Percentiles rank a stretch among this genome's conserved stretches.
Evolutionary conservation across 768 basidiomycete species (phyloP).

Genomic region (Leccinum sublutescens): DNA sequence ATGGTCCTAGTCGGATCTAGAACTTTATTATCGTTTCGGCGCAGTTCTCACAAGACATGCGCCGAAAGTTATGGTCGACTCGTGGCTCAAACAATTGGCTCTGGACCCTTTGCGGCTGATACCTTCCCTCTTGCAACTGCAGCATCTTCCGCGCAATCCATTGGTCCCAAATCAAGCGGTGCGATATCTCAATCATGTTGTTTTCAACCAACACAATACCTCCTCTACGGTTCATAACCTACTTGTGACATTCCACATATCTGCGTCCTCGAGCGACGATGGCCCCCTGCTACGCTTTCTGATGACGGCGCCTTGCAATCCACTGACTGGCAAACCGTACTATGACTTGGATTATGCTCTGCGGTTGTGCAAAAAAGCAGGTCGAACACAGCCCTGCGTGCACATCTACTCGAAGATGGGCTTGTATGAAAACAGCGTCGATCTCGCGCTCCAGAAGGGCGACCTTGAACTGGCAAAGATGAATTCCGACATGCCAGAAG

Average conservation of each 20-base stretch:
- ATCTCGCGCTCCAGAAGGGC: conserved; percentile 90
- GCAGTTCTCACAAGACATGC: conserved; percentile 82
- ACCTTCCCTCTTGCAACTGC: conserved; percentile 82
- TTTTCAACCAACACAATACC: conserved; percentile 78
- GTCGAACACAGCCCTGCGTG: conserved; percentile 85
- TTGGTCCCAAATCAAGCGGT: conserved; percentile 82
- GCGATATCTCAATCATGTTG: conserved; percentile 81
- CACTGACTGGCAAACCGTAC: conserved; percentile 81
- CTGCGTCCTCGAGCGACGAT: conserved; percentile 61
- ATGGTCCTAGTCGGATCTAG: conserved; percentile 63
- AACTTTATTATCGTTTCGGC: conserved; percentile 91
- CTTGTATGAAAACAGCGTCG: conserved; percentile 93
- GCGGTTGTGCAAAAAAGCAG: conserved; percentile 81
- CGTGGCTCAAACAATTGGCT: conserved; percentile 81
- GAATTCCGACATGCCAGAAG: conserved; percentile 93
- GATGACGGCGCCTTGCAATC: conserved; percentile 74
- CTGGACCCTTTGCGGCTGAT: conserved; percentile 84
- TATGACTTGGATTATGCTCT: conserved; percentile 98
- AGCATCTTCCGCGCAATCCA: conserved; percentile 70
- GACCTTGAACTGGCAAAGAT: conserved; percentile 94
- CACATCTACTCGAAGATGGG: conserved; percentile 98
- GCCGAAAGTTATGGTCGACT: conserved; percentile 88
- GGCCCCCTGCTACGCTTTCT: conserved; percentile 82
- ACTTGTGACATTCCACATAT: conserved; percentile 82
- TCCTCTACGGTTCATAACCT: conserved; percentile 93